Conservation (phyloP, 2,329 filamentous ascomycete genomes). For the Phialemoniopsis sp. region DNA sequence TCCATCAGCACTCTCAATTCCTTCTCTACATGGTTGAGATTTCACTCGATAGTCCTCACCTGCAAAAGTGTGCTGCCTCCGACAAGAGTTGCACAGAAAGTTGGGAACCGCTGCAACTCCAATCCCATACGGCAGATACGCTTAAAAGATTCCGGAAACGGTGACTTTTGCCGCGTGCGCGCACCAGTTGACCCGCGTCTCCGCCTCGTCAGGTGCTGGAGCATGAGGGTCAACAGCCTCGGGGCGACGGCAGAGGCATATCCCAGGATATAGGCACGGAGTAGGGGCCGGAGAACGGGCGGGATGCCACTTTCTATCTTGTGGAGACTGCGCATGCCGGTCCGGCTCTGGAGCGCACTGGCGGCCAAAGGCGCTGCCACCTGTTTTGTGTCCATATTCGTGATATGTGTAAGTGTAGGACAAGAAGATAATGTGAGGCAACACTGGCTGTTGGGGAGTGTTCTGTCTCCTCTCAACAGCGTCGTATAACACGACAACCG, state of each 20-base stretch:
- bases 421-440: too few relatives aligned
- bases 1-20: neutral
- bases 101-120: slow-evolving; percentile 53
- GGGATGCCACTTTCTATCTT: slow-evolving; percentile 31
- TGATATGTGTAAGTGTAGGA: too few relatives aligned
- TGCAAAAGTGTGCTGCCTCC: slow-evolving; percentile 60
- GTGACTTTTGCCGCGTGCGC: slow-evolving; percentile 15
- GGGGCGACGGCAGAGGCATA: slow-evolving; percentile 57
- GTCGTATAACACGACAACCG: too few relatives aligned
- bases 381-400: too few relatives aligned
- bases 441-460: too few relatives aligned
- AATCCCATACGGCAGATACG: slow-evolving; percentile 46
- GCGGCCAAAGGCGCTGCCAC: too few relatives aligned
- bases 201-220: slow-evolving; percentile 41
- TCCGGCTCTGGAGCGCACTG: too few relatives aligned
- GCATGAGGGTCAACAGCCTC: slow-evolving; percentile 48
- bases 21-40: too few relatives aligned
- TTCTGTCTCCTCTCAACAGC: too few relatives aligned
- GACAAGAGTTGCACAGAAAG: slow-evolving; percentile 57
- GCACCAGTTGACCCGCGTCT: slow-evolving; percentile 10
- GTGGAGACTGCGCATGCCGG: too few relatives aligned
- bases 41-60: slow-evolving; percentile 28
- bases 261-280: slow-evolving; percentile 57
- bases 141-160: slow-evolving; percentile 26
- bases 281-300: slow-evolving; percentile 46